A percentile compares a stretch with the other conserved stretches of the same genome.
These are phyloP conservation scores for Kwoniella dejecticola DNA, from an alignment of 768 basidiomycete species.

Conservation along the genomic window DNA sequence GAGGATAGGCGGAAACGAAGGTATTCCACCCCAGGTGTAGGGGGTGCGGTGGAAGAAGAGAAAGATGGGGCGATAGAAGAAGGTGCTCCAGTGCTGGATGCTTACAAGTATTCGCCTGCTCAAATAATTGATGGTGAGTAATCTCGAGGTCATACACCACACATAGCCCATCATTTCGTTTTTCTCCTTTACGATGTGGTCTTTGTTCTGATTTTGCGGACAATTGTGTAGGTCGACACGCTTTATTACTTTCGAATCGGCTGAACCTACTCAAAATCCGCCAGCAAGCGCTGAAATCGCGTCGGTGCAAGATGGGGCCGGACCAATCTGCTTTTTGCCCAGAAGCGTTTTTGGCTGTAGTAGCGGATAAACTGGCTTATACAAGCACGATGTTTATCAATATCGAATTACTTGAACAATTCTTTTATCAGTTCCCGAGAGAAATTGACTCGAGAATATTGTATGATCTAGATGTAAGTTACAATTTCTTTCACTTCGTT, in stretches of 20 bases:
- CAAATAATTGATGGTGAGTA: slow-evolving; percentile 85
- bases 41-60: slow-evolving; percentile 10
- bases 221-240: slow-evolving; percentile 73
- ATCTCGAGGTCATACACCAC: not conserved
- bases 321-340: slow-evolving; percentile 89
- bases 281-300: slow-evolving; percentile 79
- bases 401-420: slow-evolving; percentile 95
- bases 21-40: slow-evolving; percentile 11
- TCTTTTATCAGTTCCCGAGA: slow-evolving; percentile 99
- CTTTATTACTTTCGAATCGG: slow-evolving; percentile 81
- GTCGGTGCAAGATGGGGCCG: slow-evolving; percentile 83
- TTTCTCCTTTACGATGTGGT: no score
- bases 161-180: not conserved
- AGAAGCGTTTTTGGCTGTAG: slow-evolving; percentile 93
- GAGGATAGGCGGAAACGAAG: slow-evolving; percentile 45
- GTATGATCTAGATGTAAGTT: slow-evolving; percentile 77
- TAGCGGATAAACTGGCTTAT: slow-evolving; percentile 93
- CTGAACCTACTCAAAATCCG: slow-evolving; percentile 81
- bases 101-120: slow-evolving; percentile 86
- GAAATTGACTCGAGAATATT: slow-evolving; percentile 93
- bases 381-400: slow-evolving; percentile 99
- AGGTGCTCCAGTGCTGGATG: slow-evolving; percentile 64
- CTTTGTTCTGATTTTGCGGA: no score
- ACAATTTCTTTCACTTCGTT: no score
- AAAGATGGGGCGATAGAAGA: slow-evolving; percentile 59